phyloP scores from a whole-genome alignment of 331 rosid genomes.

The Cydonia oblonga region DNA sequence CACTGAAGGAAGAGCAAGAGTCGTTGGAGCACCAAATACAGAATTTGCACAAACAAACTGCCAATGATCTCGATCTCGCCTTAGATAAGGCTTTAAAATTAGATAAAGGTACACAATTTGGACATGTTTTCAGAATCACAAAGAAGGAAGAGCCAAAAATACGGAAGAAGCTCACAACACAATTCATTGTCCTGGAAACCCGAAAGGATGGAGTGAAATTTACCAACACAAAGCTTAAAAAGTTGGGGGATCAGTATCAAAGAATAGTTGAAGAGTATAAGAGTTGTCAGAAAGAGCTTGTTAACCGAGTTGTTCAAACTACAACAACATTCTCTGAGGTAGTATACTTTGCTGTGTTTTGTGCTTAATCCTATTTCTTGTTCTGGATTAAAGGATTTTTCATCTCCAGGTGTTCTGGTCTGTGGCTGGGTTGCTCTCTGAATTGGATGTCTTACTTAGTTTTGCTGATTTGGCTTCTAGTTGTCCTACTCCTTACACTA shows the following conservation, averaged over 20 bases:
- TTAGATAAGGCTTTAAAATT: constrained; percentile 77
- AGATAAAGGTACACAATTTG: constrained; percentile 87
- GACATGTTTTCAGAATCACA: constrained; percentile 92
- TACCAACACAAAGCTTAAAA: constrained; percentile 80
- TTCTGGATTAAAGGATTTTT: constrained; percentile 17
- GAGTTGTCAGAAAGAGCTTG: constrained; percentile 73
- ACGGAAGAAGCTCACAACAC: constrained; percentile 84
- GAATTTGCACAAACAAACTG: constrained; percentile 59
- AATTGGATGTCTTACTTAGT: constrained; percentile 79
- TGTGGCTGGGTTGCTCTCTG: constrained; percentile 70
- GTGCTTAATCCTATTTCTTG: constrained; percentile 8
- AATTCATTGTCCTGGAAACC: constrained; percentile 86
- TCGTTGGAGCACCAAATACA: constrained; percentile 63
- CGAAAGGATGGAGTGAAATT: constrained; percentile 97
- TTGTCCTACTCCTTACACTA: constrained; percentile 83
- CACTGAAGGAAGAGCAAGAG: constrained; percentile 61
- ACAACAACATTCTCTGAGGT: constrained; percentile 75
- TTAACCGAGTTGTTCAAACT: constrained; percentile 59
- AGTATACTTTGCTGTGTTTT: constrained; percentile 5
- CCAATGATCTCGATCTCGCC: constrained; percentile 79
- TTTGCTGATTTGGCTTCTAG: constrained; percentile 91
- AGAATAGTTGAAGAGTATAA: constrained; percentile 73
- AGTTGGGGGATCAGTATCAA: constrained; percentile 74
- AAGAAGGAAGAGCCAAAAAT: constrained; percentile 97
- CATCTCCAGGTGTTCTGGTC: constrained; percentile 64